These are phyloP conservation scores for Pleurotus pulmonarius DNA, from an alignment of 768 basidiomycete genomes.

Conservation along the genomic window DNA sequence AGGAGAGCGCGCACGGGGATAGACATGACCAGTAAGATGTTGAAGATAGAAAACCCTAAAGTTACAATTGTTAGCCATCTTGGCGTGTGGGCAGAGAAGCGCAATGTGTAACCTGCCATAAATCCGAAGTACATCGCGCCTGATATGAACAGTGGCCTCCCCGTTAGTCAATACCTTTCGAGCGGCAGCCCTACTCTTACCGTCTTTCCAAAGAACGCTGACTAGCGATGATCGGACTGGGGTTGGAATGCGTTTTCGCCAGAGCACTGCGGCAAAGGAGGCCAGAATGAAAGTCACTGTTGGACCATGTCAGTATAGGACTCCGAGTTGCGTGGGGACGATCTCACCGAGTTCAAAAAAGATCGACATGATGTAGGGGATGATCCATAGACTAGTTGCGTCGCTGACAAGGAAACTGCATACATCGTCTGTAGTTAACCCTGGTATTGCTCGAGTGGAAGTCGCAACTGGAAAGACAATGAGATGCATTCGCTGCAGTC, in stretches of 20 bases:
- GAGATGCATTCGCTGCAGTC: too few species aligned
- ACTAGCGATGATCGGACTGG: background rate
- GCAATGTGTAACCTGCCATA: background rate
- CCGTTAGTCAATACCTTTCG: too few species aligned
- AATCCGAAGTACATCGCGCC: constrained; percentile 1
- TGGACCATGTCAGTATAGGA: too few species aligned
- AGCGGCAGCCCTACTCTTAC: background rate
- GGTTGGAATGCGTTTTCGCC: background rate
- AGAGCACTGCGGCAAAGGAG: background rate
- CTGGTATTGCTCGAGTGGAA: too few species aligned
- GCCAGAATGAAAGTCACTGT: background rate
- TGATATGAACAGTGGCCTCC: background rate
- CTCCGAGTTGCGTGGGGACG: too few species aligned
- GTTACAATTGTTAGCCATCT: too few species aligned
- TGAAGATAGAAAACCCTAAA: background rate
- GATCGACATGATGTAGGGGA: background rate
- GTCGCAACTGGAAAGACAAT: too few species aligned
- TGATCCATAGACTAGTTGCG: background rate
- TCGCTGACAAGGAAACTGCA: background rate
- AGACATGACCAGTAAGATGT: background rate
- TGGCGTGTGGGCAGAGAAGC: too few species aligned
- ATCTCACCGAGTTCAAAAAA: background rate
- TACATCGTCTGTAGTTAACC: too few species aligned
- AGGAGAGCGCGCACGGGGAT: background rate
- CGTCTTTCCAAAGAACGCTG: background rate